Conservation (phyloP, 768 basidiomycete species). For the Mycena indigotica region DNA sequence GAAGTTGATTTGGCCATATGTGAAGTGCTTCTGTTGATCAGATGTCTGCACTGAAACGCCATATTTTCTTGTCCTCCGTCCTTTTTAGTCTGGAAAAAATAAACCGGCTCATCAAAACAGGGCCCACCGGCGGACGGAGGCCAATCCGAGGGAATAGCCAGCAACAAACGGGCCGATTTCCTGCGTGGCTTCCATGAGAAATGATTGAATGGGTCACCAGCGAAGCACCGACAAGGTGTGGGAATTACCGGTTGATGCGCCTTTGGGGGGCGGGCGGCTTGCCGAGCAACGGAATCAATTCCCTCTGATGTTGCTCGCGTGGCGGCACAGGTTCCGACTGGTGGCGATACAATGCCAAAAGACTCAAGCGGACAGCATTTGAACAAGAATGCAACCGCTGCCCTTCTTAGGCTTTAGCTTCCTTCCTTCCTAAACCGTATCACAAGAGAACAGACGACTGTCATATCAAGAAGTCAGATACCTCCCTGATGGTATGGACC, state of each 20-base stretch:
- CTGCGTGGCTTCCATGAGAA: background rate
- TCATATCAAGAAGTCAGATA: background rate
- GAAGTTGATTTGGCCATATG: background rate
- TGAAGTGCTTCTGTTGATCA: background rate
- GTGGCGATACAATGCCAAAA: background rate
- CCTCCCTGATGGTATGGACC: background rate
- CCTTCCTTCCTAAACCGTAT: background rate
- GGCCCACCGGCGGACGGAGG: background rate
- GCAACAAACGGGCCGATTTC: background rate
- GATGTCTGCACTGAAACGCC: background rate
- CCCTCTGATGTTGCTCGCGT: background rate
- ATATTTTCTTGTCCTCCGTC: too few species aligned
- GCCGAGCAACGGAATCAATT: background rate
- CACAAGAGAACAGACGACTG: background rate
- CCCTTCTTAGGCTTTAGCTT: too few species aligned
- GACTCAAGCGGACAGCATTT: background rate
- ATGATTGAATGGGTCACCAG: background rate
- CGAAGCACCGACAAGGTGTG: background rate
- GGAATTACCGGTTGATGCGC: background rate
- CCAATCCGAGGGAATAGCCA: background rate
- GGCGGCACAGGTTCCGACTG: background rate
- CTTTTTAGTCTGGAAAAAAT: too few species aligned
- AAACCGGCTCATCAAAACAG: background rate
- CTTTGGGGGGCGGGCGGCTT: background rate
- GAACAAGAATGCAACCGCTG: too few species aligned